Percentiles rank a stretch among this genome's conserved stretches.
phyloP scores from a whole-genome alignment of 495 filamentous ascomycete genomes.

The Daldinia childiae region DNA sequence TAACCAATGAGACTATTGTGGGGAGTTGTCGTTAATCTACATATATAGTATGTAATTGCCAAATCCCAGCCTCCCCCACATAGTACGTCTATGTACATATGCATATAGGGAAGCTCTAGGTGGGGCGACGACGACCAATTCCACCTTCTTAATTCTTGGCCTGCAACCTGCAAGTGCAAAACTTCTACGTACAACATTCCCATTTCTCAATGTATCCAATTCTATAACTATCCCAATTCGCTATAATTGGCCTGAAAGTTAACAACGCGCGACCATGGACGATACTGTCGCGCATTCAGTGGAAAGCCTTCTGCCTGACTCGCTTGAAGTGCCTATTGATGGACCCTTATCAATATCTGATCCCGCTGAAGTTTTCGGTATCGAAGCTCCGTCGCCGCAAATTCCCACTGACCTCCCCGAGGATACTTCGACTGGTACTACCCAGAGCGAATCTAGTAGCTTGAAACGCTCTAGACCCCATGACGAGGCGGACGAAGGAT shows the following conservation, averaged over 20 bases:
- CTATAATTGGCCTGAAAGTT: not conserved
- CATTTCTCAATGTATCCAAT: conserved; percentile 4
- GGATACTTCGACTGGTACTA: conserved; percentile 27
- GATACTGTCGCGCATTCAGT: conserved; percentile 14
- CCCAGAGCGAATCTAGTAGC: conserved; percentile 31
- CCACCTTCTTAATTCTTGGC: conserved; percentile 19
- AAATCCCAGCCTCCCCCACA: conserved; percentile 29
- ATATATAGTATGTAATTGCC: no score
- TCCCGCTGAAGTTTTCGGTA: conserved; percentile 18
- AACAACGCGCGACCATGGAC: conserved; percentile 27
- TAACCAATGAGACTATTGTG: not conserved
- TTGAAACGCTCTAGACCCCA: conserved; percentile 55
- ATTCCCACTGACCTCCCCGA: conserved; percentile 24
- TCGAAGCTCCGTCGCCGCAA: conserved; percentile 22
- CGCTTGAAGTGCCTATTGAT: conserved; percentile 14
- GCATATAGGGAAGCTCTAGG: conserved; percentile 18
- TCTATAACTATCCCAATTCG: not conserved
- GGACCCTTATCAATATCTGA: conserved; percentile 16
- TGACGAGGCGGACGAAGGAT: conserved; percentile 55
- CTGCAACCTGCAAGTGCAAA: conserved; percentile 28
- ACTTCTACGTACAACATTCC: conserved; percentile 16
- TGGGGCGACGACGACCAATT: conserved; percentile 17
- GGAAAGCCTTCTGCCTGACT: conserved; percentile 21
- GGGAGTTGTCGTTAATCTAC: not conserved
- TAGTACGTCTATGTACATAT: conserved; percentile 2